Base-by-base conservation (phyloP, 495 filamentous ascomycete species). In the Chaetomidium leptoderma region DNA sequence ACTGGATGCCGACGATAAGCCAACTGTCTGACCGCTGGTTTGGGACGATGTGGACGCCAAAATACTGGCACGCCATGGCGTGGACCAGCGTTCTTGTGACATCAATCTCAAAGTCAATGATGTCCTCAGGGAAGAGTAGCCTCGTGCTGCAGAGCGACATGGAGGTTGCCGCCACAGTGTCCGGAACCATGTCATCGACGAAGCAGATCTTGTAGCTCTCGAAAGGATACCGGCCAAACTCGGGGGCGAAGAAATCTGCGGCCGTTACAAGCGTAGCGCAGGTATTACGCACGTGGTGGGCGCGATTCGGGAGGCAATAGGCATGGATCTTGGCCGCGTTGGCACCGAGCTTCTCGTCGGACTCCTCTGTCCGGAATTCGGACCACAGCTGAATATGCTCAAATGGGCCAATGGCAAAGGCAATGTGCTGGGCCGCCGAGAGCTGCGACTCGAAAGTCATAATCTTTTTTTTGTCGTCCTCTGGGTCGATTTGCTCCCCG, bases 401-500 rank as follows among this genome's bases (percentile, higher is more conserved):
- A 67, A 99, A 99, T 14, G 95, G 93, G 0, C 95, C 93, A 27
- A 97, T 81, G 11, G 88, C 88, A 69, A 99, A 92, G 3, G 90
- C 90, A 63, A 99, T 84, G 66, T 97, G 91, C 52, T 90, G 87
- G 5, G 92, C 83, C 4, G 91, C 81, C 26, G 87, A 80, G 35
- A 82, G 82, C 35, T 79, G 73, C 55, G 83, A 83, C 27, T 81
- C 81, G 65, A 97, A 99, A 0, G 86, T 87, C 58, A 91, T 86
- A 8, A 85, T 90, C 67, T 93, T 96, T 66, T 87, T 90, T 21
- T 78, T 85, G 33, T 86, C 70, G 59, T 97, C 88, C 30, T 78
- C 77, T 23, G 84, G 81, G 62, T 95, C 86, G 13, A 83, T 71
- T 57, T 82, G 81, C 69, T 97, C 93, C 69, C 92, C 89, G 2